Conservation (phyloP, 2,329 filamentous ascomycete species). For the Claviceps fusiformis region DNA sequence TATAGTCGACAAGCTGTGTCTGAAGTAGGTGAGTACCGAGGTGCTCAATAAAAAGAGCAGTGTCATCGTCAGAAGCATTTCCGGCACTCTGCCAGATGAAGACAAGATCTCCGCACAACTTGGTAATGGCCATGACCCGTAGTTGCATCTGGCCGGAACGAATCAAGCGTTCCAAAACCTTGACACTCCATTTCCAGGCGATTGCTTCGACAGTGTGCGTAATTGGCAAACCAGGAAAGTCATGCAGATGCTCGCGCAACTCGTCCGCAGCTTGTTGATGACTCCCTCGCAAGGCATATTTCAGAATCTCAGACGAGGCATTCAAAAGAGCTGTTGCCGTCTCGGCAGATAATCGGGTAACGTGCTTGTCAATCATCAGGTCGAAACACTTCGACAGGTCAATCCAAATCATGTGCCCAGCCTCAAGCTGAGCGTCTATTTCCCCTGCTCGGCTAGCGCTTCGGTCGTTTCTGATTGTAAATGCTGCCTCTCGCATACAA, state of each 20-base stretch:
- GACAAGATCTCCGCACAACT: conserved; percentile 59
- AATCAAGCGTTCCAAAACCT: conserved; percentile 56
- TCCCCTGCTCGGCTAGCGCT: conserved; percentile 10
- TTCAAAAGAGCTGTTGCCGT: conserved; percentile 25
- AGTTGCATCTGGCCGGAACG: conserved; percentile 83
- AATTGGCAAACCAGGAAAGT: conserved; percentile 23
- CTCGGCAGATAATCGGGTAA: conserved; percentile 36
- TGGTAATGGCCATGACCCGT: conserved; percentile 63
- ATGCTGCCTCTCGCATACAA: conserved; percentile 18
- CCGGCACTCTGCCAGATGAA: conserved; percentile 46
- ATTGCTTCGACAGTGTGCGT: conserved; percentile 35
- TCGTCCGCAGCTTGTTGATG: conserved; percentile 21
- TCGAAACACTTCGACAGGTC: conserved; percentile 28
- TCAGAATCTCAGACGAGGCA: conserved; percentile 31
- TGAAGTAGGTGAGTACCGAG: conserved; percentile 55
- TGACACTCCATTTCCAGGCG: conserved; percentile 55
- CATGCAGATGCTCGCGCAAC: conserved; percentile 12
- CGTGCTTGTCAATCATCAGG: conserved; percentile 39
- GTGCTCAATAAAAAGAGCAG: conserved; percentile 43
- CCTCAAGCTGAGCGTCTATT: conserved; percentile 21
- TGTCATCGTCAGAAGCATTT: conserved; percentile 27
- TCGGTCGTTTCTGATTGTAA: conserved; percentile 8
- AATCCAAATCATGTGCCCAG: conserved; percentile 30
- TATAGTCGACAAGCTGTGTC: conserved; percentile 67
- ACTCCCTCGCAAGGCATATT: conserved; percentile 23